Evolutionary conservation across 306 rosid species (phyloP), one percentile per base, ranked within the genome.

Genomic region (Cucurbita maxima): DNA sequence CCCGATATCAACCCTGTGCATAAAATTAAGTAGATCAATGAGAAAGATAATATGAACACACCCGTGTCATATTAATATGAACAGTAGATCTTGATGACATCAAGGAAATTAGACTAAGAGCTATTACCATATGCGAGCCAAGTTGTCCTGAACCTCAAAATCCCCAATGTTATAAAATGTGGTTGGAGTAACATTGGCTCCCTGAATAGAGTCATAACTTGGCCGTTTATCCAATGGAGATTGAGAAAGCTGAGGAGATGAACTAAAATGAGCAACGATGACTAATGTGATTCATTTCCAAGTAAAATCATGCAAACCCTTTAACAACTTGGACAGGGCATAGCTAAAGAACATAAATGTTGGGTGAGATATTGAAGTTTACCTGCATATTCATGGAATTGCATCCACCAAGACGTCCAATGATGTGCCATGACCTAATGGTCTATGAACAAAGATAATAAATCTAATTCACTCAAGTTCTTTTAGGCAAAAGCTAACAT

Each of bases 371-470:
- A 72, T 58, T 63, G 53, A 78, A 77, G 41, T 78, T 78, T 81
- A 90, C 98, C 80, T 93, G 97, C 97, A 93, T 93, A 78, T 93
- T 90, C 97, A 88, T 85, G 72, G 98, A 80, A 85, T 93, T 90
- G 86, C 93, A 88, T 82, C 97, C 98, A 38, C 98, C 96, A 64
- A 93, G 90, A 43, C 96, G 96, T 59, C 92, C 97, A 43, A 93
- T 41, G 45, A 93, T 86, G 81, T 93, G 90, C 98, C 98, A 90
- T 13, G 96, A 84, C 76, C 98, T 88, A 60, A 93, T 80, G 51
- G 89, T 57, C 98, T 90, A 78, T 37, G 62, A 36, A 79, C 67
- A 63, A 78, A 82, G 71, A 75, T 72, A 79, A 81, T 73, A 81
- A 80, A 45, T 57, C 30, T 43, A 63, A 56, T 51, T 74, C 62